Percentiles rank a stretch among this genome's conserved stretches.
Conservation (phyloP, 345 rosid species). For the Adansonia digitata region DNA sequence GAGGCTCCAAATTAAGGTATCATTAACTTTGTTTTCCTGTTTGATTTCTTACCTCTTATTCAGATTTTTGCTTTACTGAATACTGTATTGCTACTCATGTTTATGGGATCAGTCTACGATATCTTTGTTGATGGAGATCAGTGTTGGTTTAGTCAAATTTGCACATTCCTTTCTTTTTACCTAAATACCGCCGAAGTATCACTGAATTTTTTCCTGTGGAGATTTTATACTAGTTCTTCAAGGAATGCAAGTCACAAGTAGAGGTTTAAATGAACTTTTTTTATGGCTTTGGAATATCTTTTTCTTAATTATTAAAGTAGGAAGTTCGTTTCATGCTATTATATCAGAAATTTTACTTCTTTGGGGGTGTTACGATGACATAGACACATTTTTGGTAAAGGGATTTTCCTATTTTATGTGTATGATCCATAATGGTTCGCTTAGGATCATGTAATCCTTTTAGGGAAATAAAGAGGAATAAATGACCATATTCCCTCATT, state of each 20-base stretch:
- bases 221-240: background rate
- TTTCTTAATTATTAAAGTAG: background rate
- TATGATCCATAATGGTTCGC: background rate
- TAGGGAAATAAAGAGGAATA: background rate
- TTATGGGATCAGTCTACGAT: background rate
- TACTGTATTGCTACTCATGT: background rate
- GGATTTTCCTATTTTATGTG: background rate
- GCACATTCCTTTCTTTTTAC: background rate
- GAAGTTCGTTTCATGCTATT: background rate
- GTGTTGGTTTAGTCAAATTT: background rate
- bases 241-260: background rate
- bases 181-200: background rate
- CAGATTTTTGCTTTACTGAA: background rate
- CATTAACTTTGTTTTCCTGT: background rate
- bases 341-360: too few species aligned
- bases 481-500: background rate
- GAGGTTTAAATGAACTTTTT: background rate
- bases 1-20: constrained; percentile 98
- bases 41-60: background rate
- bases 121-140: too few species aligned
- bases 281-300: background rate
- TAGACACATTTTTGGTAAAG: background rate
- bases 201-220: background rate
- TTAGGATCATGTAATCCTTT: background rate
- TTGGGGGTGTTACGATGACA: background rate